Conservation (phyloP, 2,329 filamentous ascomycete species). For the Colletotrichum higginsianum region DNA sequence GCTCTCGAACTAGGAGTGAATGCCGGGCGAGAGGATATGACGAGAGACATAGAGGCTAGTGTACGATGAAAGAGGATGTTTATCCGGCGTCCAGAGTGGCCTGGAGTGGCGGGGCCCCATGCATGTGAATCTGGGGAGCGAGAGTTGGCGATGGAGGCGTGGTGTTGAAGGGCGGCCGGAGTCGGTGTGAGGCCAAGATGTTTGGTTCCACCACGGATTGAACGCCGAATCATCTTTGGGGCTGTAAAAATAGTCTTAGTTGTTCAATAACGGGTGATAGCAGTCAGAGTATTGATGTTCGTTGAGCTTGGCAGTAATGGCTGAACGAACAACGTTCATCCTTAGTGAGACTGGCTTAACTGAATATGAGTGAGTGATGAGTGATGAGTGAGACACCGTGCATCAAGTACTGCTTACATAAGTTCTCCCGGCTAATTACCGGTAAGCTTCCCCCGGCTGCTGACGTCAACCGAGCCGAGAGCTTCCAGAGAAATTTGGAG, state of each 20-base stretch:
- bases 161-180: neutral
- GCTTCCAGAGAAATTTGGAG: slow-evolving; percentile 28
- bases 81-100: slow-evolving; percentile 15
- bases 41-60: neutral
- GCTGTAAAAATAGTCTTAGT: no score
- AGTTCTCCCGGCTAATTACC: neutral
- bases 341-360: no score
- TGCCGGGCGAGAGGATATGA: slow-evolving; percentile 19
- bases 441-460: neutral
- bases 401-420: neutral
- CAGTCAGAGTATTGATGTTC: no score
- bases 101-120: neutral
- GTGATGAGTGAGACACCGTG: slow-evolving; percentile 12
- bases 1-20: slow-evolving; percentile 21
- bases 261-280: no score
- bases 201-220: no score
- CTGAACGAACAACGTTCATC: no score
- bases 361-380: no score
- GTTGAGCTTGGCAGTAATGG: no score
- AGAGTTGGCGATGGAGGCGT: slow-evolving; percentile 8
- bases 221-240: no score
- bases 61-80: neutral
- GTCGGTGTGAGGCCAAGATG: neutral
- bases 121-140: neutral
- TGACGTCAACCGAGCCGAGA: slow-evolving; percentile 38